These are phyloP conservation scores for Kodamaea laetipori DNA, from an alignment of 805 yeast genomes.

Conservation along the genomic window DNA sequence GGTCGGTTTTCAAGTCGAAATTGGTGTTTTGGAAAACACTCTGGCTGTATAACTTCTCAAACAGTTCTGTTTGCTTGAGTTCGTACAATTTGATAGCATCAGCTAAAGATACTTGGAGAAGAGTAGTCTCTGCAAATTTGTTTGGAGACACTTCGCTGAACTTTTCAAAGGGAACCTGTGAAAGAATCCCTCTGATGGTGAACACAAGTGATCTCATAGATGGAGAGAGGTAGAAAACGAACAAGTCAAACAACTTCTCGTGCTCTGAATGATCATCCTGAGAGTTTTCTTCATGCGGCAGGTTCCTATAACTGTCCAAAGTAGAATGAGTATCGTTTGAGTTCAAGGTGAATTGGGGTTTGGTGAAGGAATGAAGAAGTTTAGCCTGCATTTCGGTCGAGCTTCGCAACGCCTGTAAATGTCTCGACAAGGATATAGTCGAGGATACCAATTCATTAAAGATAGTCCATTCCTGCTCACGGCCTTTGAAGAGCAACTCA, in stretches of 20 bases:
- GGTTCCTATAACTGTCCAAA: constrained; percentile 21
- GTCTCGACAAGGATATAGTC: constrained; percentile 52
- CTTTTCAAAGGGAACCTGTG: constrained; percentile 57
- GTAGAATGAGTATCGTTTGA: constrained; percentile 24
- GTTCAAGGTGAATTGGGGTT: constrained; percentile 29
- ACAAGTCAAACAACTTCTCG: constrained; percentile 54
- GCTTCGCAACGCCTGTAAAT: constrained; percentile 65
- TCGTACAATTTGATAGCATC: constrained; percentile 59
- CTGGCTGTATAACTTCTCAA: constrained; percentile 58
- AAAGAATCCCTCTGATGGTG: constrained; percentile 62
- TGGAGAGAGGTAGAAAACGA: constrained; percentile 70
- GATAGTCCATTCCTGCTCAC: constrained; percentile 52
- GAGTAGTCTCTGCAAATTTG: constrained; percentile 42
- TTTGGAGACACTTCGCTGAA: constrained; percentile 24
- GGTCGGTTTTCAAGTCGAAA: constrained; percentile 50
- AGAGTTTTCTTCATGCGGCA: not conserved
- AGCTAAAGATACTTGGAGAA: constrained; percentile 48
- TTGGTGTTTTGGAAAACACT: constrained; percentile 44
- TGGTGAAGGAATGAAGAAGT: constrained; percentile 21
- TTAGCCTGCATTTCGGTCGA: constrained; percentile 70
- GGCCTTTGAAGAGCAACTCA: constrained; percentile 58
- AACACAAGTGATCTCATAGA: constrained; percentile 66
- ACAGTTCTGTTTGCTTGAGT: constrained; percentile 56
- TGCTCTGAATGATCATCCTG: constrained; percentile 1
- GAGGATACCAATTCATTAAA: constrained; percentile 52